These are phyloP conservation scores for Fragaria nilgerrensis DNA, from an alignment of 306 rosid genomes.

Conservation along the genomic window DNA sequence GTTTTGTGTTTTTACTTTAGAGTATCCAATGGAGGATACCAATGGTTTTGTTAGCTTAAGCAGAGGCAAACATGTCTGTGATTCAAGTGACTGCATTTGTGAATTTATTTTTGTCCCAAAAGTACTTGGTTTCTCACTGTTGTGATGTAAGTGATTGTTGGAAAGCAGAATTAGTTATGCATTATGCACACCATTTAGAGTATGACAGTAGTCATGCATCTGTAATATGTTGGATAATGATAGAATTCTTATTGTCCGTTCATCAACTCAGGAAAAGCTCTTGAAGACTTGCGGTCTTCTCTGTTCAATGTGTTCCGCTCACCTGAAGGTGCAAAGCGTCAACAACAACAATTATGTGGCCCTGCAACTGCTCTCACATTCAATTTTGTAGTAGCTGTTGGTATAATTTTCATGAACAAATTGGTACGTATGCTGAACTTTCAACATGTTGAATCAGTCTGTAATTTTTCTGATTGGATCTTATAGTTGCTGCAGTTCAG, in stretches of 20 bases:
- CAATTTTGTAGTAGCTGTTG: conserved; percentile 76
- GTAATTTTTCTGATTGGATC: conserved; percentile 9
- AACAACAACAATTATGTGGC: conserved; percentile 62
- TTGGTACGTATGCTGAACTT: conserved; percentile 53
- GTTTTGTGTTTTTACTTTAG: background rate
- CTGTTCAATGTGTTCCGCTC: conserved; percentile 59
- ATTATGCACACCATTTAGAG: background rate
- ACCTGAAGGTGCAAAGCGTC: conserved; percentile 67
- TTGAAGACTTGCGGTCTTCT: conserved; percentile 63
- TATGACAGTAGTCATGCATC: background rate
- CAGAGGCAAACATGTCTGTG: background rate
- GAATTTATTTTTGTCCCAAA: background rate
- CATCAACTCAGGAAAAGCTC: conserved; percentile 53
- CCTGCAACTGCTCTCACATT: conserved; percentile 74
- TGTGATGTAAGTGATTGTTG: background rate
- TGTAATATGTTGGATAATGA: background rate
- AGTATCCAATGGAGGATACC: background rate
- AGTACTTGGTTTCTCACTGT: background rate
- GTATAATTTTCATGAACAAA: conserved; percentile 80
- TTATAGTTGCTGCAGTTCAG: conserved; percentile 18
- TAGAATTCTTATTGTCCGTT: background rate
- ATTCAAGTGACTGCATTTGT: background rate
- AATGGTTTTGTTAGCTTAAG: background rate
- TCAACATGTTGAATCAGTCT: conserved; percentile 14
- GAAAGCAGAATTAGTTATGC: background rate